Conservation (phyloP, 495 filamentous ascomycete species). For the Pseudomonodictys pantanalensis region DNA sequence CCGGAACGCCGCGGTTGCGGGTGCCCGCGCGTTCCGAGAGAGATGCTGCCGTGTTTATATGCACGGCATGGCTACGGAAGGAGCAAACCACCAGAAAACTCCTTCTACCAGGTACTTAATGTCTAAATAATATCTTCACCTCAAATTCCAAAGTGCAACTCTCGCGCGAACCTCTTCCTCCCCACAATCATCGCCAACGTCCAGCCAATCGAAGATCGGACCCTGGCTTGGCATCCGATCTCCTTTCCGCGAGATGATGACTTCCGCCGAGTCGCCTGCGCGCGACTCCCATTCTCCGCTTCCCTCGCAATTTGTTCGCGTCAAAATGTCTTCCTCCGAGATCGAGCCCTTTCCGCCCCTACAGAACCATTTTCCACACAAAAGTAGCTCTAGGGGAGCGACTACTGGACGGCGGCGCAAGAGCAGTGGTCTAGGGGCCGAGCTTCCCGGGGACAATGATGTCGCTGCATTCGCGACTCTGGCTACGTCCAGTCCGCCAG, state of each 20-base stretch:
- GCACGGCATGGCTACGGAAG: too few species aligned
- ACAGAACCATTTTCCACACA: background rate
- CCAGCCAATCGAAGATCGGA: background rate
- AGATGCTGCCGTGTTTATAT: too few species aligned
- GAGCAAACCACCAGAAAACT: too few species aligned
- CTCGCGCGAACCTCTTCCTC: background rate
- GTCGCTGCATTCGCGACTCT: slow-evolving; percentile 30
- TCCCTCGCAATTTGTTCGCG: background rate
- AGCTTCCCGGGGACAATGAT: slow-evolving; percentile 30
- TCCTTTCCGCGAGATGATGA: slow-evolving; percentile 15
- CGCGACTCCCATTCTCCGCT: background rate
- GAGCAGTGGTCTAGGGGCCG: slow-evolving; percentile 26
- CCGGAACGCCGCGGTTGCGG: too few species aligned
- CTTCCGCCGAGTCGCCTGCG: background rate
- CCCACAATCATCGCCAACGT: background rate
- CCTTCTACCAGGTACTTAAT: too few species aligned
- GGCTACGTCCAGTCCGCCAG: background rate
- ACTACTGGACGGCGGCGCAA: slow-evolving; percentile 20
- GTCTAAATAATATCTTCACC: too few species aligned
- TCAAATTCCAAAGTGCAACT: too few species aligned
- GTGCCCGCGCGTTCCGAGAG: too few species aligned
- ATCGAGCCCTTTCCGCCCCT: slow-evolving; percentile 32
- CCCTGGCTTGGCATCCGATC: background rate
- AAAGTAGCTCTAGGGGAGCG: background rate
- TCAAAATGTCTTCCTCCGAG: slow-evolving; percentile 18